phyloP scores from a whole-genome alignment of 805 yeast genomes.

The Candida dajiaensis region DNA sequence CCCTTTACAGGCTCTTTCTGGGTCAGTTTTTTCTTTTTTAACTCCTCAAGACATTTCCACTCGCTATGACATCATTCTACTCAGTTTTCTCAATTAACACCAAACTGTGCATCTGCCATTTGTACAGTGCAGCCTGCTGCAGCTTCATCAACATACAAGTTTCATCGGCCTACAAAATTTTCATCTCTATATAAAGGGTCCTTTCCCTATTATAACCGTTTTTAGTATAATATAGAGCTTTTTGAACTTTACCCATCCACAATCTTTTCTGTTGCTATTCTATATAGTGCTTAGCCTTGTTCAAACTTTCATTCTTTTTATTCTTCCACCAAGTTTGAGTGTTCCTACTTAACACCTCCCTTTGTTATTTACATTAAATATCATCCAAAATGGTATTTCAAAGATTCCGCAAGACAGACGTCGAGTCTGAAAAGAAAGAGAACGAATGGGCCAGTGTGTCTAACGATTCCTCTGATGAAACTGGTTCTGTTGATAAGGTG shows the following conservation, averaged over 20 bases:
- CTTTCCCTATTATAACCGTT: background rate
- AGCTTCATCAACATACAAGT: background rate
- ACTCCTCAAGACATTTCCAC: background rate
- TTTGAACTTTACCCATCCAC: no score
- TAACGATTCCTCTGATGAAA: slow-evolving; percentile 2
- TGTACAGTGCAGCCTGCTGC: background rate
- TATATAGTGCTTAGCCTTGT: background rate
- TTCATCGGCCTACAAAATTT: background rate
- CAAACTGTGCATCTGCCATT: background rate
- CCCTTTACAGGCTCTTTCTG: no score
- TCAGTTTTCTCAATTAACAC: background rate
- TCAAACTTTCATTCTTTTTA: no score
- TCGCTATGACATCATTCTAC: background rate
- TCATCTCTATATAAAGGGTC: background rate
- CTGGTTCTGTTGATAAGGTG: slow-evolving; percentile 7
- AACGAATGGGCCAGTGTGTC: slow-evolving; percentile 4
- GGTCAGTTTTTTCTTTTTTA: no score
- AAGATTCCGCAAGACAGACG: background rate
- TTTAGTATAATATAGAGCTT: no score
- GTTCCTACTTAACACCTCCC: no score
- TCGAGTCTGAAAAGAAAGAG: slow-evolving; percentile 3
- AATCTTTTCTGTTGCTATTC: no score
- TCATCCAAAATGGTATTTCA: background rate
- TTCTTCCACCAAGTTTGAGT: no score
- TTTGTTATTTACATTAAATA: no score